Percentiles rank a stretch among this genome's conserved stretches.
phyloP scores from a whole-genome alignment of 441 rosid genomes.

The California macrophylla region DNA sequence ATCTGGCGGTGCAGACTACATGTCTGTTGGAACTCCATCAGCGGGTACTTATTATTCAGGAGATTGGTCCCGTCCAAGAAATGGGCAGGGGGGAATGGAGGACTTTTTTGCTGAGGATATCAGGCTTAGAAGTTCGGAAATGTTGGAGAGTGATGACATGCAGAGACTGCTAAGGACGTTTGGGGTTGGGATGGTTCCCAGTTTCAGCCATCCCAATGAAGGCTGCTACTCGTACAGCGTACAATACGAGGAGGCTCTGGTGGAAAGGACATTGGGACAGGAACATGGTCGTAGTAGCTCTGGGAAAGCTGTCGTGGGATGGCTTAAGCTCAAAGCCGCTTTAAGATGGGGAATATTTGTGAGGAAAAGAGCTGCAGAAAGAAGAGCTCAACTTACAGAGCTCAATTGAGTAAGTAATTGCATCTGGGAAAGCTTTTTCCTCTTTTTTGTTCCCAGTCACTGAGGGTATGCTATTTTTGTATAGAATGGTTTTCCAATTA shows the following conservation, averaged over 20 bases:
- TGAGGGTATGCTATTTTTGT: neutral
- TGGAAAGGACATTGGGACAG: neutral
- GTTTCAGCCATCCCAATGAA: slow-evolving; percentile 28
- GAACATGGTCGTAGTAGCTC: neutral
- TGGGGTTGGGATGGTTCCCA: neutral
- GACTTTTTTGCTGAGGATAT: slow-evolving; percentile 5
- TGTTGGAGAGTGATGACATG: slow-evolving; percentile 80
- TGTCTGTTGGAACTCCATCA: neutral
- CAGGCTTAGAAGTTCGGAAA: slow-evolving; percentile 55
- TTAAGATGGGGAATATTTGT: slow-evolving; percentile 5
- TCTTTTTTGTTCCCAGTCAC: neutral
- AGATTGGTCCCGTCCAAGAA: slow-evolving; percentile 3
- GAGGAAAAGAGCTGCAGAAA: slow-evolving; percentile 8
- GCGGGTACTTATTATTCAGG: neutral
- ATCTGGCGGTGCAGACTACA: neutral
- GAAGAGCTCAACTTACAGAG: slow-evolving; percentile 7
- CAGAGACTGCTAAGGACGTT: slow-evolving; percentile 51
- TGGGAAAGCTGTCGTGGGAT: slow-evolving; percentile 4
- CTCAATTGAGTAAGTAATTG: neutral
- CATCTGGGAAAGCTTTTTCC: neutral
- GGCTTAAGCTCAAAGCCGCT: slow-evolving; percentile 8
- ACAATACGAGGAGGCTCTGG: slow-evolving; percentile 3
- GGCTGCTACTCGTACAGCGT: neutral
- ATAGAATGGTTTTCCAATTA: neutral
- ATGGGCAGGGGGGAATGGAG: slow-evolving; percentile 2